Evolutionary conservation across 495 filamentous ascomycete genomes (phyloP).

Genomic region (Echria macrotheca): DNA sequence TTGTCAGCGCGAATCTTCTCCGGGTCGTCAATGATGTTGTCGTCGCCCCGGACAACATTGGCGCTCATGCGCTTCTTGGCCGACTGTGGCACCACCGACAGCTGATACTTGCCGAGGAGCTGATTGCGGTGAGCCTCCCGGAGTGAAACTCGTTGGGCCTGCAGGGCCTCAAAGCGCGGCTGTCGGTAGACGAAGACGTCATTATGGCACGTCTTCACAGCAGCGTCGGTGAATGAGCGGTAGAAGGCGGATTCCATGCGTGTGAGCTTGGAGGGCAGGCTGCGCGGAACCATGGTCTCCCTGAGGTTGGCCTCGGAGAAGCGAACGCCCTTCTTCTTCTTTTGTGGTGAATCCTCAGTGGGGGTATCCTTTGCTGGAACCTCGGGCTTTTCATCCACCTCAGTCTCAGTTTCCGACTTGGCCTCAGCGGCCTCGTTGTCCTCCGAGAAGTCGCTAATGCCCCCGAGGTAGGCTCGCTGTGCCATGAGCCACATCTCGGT

Average conservation of each 20-base stretch:
- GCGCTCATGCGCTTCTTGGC: conserved; percentile 54
- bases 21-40: conserved; percentile 46
- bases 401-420: conserved; percentile 12
- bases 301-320: conserved; percentile 58
- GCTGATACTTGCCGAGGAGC: conserved; percentile 71
- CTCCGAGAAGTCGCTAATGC: conserved; percentile 53
- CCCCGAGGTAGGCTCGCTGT: conserved; percentile 70
- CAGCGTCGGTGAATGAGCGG: conserved; percentile 73
- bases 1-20: conserved; percentile 66
- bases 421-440: conserved; percentile 24
- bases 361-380: conserved; percentile 24
- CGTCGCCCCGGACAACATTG: conserved; percentile 54
- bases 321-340: conserved; percentile 67
- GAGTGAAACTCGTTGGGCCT: conserved; percentile 68
- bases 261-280: conserved; percentile 40
- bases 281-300: conserved; percentile 39
- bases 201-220: conserved; percentile 49
- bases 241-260: conserved; percentile 81
- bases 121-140: conserved; percentile 61
- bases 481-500: conserved; percentile 77
- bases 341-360: conserved; percentile 28
- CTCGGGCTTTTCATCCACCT: conserved; percentile 21
- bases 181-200: conserved; percentile 81
- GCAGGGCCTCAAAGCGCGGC: conserved; percentile 82
- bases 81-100: conserved; percentile 49